Base-by-base conservation (phyloP, 176 grass and related monocot species). In the Canna indica region DNA sequence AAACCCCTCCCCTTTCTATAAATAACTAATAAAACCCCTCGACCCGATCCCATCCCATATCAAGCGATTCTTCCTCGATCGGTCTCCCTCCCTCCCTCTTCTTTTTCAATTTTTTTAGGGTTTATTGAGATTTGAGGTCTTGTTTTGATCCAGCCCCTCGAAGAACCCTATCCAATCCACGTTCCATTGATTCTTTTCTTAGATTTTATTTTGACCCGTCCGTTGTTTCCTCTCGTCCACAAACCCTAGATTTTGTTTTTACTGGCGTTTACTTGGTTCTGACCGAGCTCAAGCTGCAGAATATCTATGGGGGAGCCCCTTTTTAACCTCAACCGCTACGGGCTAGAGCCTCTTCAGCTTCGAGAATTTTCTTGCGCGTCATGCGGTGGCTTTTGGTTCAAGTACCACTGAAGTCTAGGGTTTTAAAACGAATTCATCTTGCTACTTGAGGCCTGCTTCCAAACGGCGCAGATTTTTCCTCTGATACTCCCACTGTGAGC, bases 231-330 rank as follows among this genome's bases (percentile, higher is more conserved):
- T 41, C 7, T 15, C 3, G 36, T 42, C 38, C 11, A 28, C 11
- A 27, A 68, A 68, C 65, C 65, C 65, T 68, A 68, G 65, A 68
- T 42, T 33, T 70, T 38, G 34, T 32, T 38, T 36, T 13, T 36
- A 5, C 17, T 66, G 34, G 41, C 17, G 47, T 6, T 7, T 44
- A 31, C 27, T 20, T 69, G 27, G 27, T 32, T 31, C 17, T 48
- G 7, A 1, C 25, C n/a, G 68, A 14, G 15, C 17, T 48, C 14
- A 70, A 31, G 26, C 41, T 13, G 63, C 63, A 9, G 63, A 22
- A 13, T 44, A 4, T 24, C 63, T 17, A 14, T 27, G 34, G 9
- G 45, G 12, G 22, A 44, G 6, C 10, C 35, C 18, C 4, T 26
- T 46, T 46, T 7, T 13, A 7, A 15, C 25, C 6, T 8, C n/a